These are phyloP conservation scores for Fusarium annulatum DNA, from an alignment of 2,329 filamentous ascomycete genomes.

Conservation along the genomic window DNA sequence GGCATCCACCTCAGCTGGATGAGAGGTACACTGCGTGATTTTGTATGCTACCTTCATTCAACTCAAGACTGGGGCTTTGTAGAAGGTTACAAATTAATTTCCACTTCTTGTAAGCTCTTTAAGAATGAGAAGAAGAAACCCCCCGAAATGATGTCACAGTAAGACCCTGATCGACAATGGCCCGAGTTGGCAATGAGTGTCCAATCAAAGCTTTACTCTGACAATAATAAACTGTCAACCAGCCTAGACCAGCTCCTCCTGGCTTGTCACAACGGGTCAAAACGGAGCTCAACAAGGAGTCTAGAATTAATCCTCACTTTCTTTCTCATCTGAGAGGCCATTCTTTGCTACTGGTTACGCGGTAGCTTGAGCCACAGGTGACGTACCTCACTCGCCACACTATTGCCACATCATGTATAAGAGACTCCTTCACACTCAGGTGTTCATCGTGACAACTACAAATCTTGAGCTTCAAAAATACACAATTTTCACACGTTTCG, in stretches of 20 bases:
- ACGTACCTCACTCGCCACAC: slow-evolving; percentile 45
- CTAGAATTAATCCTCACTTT: background rate
- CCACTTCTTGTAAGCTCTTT: background rate
- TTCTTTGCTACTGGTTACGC: background rate
- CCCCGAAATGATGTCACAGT: slow-evolving; percentile 24
- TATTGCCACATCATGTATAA: slow-evolving; percentile 41
- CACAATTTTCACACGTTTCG: background rate
- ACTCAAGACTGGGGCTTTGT: background rate
- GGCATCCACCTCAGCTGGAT: background rate
- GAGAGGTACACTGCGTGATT: background rate
- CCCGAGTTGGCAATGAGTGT: background rate
- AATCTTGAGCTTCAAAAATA: background rate
- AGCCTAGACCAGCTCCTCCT: background rate
- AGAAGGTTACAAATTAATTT: slow-evolving; percentile 15
- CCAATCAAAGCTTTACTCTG: slow-evolving; percentile 24
- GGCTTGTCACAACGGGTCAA: background rate
- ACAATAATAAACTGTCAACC: background rate
- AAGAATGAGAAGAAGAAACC: background rate
- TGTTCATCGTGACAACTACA: background rate
- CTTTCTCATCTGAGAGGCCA: background rate
- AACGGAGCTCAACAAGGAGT: slow-evolving; percentile 1
- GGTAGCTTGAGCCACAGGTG: slow-evolving; percentile 43
- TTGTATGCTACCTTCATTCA: background rate
- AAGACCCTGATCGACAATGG: slow-evolving; percentile 25
- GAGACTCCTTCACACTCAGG: slow-evolving; percentile 5